Evolutionary conservation across 208 protist genomes (phyloP), one percentile per base, ranked within the genome.

Genomic region (Lotmaria passim): DNA sequence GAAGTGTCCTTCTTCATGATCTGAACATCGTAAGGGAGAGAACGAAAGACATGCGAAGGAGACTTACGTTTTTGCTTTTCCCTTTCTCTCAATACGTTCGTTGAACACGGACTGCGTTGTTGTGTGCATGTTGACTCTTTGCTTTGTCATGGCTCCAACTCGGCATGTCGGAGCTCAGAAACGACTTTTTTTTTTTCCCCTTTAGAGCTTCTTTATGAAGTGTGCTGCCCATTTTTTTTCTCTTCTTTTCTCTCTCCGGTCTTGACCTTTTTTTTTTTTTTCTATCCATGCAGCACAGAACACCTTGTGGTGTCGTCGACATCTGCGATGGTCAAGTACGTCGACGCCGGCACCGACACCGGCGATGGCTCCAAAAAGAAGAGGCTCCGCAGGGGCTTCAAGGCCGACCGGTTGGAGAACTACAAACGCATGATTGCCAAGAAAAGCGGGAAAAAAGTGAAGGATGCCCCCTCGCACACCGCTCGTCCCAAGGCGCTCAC

Each of bases 371-470:
- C n/a, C 26, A 72, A 48, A 30, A 91, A 92, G 68, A 91, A 89
- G 76, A 93, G 91, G 60, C 61, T 69, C 19, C 91, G 89, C 75
- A 92, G 91, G 77, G 91, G 91, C 50, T 96, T 96, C 78, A 96
- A 96, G 79, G 75, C 77, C 15, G 91, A 96, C 56, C 79, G 91
- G n/a, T 63, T 85, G n/a, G 88, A 81, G 61, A 90, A 88, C 48
- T 93, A 88, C 69, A 69, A 86, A 51, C 69, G 77, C 41, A 89
- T 82, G 78, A 59, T 82, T 14, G 61, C 69, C 8, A 88, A 80
- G 51, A 91, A 91, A 48, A 77, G 66, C 50, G 76, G 63, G 7
- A 90, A 83, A 63, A 67, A 72, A 46, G 68, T 69, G 8, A 73
- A 66, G 23, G 72, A 68, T 39, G 57, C 66, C 14, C 47, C 56